A percentile compares a stretch with the other conserved stretches of the same genome.
Evolutionary conservation across 208 protist species (phyloP).

Genomic region (Wallacemonas rigidus): DNA sequence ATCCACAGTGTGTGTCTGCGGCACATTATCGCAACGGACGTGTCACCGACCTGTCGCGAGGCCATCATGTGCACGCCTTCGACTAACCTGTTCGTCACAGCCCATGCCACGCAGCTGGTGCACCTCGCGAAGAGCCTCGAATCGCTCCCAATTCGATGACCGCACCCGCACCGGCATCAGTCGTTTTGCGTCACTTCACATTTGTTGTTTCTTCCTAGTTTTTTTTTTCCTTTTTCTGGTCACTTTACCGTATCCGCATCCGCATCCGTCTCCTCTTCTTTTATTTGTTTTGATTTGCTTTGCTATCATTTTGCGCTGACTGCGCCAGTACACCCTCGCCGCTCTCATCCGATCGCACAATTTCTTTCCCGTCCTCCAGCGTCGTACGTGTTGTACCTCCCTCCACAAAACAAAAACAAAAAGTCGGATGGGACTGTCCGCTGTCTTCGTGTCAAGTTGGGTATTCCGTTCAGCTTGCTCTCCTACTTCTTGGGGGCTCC

Average conservation of each 20-base stretch:
- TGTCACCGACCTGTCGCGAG: not conserved
- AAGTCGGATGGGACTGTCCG: too few species aligned
- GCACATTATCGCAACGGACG: slow-evolving; percentile 13
- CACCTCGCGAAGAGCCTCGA: not conserved
- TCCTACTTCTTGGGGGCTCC: too few species aligned
- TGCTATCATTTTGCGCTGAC: not conserved
- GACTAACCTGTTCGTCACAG: slow-evolving; percentile 1
- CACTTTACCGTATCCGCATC: not conserved
- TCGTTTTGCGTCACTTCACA: too few species aligned
- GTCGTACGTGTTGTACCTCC: too few species aligned
- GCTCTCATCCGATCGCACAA: too few species aligned
- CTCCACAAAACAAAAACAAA: too few species aligned
- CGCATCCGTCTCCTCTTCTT: not conserved
- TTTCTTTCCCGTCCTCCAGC: too few species aligned
- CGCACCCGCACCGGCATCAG: not conserved
- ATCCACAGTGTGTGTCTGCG: not conserved
- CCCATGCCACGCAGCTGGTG: not conserved
- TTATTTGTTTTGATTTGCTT: slow-evolving; percentile 13
- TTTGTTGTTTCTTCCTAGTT: not conserved
- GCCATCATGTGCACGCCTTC: not conserved
- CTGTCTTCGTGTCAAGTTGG: too few species aligned
- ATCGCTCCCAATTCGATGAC: not conserved
- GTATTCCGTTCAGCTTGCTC: too few species aligned
- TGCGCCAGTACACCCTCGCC: too few species aligned
- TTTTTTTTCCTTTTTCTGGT: not conserved